phyloP scores from a whole-genome alignment of 106 monocot genomes.

The Allium cepa region DNA sequence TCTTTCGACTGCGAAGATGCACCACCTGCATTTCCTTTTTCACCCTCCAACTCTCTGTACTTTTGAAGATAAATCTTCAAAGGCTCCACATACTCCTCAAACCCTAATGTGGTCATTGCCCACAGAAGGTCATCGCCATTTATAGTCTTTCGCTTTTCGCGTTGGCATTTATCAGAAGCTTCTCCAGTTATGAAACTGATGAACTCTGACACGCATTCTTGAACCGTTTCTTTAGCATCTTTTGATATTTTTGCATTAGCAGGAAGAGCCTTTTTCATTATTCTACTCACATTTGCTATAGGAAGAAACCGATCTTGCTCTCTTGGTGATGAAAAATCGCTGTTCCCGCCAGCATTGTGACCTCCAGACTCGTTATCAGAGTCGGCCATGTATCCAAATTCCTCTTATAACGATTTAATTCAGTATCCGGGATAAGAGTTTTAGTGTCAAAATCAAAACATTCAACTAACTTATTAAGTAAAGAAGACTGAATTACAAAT shows the following conservation, averaged over 20 bases:
- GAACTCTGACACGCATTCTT: slow-evolving; percentile 75
- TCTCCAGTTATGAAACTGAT: slow-evolving; percentile 79
- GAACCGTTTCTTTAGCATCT: slow-evolving; percentile 70
- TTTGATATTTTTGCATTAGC: slow-evolving; percentile 69
- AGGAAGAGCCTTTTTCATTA: slow-evolving; percentile 51
- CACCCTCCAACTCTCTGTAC: slow-evolving; percentile 33
- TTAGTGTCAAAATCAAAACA: neutral
- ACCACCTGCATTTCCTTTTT: slow-evolving; percentile 14
- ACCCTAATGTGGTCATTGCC: slow-evolving; percentile 60
- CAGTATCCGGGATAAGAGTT: neutral
- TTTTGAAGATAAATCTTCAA: slow-evolving; percentile 27
- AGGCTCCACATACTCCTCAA: slow-evolving; percentile 32
- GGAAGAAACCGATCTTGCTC: slow-evolving; percentile 28
- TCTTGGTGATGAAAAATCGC: slow-evolving; percentile 11
- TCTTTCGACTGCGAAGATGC: slow-evolving; percentile 4
- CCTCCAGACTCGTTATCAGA: slow-evolving; percentile 23
- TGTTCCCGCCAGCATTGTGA: slow-evolving; percentile 12
- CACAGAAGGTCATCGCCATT: slow-evolving; percentile 66
- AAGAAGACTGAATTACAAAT: neutral
- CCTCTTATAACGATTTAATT: neutral
- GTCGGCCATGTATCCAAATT: slow-evolving; percentile 12
- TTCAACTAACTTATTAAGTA: neutral
- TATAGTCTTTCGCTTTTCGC: slow-evolving; percentile 68
- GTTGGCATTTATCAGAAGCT: slow-evolving; percentile 68
- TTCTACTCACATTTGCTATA: slow-evolving; percentile 43